phyloP scores from a whole-genome alignment of 2,329 filamentous ascomycete genomes.

The Fusarium miscanthi region DNA sequence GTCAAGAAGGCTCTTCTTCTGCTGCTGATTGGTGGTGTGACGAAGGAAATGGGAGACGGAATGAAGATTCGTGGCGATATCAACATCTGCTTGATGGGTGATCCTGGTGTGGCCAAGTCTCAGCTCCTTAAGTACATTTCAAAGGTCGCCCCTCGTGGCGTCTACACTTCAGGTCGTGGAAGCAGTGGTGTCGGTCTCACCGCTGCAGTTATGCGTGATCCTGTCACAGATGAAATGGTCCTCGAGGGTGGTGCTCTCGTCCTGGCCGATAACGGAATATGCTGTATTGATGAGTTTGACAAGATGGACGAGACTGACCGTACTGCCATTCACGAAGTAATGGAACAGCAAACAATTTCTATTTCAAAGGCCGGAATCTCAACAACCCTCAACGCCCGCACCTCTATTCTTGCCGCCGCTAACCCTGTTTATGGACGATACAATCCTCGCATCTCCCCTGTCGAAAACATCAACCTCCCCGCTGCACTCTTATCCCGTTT shows the following conservation, averaged over 20 bases:
- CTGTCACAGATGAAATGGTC: slow-evolving; percentile 86
- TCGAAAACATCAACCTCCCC: slow-evolving; percentile 99
- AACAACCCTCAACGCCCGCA: slow-evolving; percentile 90
- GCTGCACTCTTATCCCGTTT: slow-evolving; percentile 96
- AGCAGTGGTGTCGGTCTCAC: slow-evolving; percentile 86
- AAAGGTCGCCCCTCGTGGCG: slow-evolving; percentile 93
- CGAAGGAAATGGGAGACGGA: slow-evolving; percentile 95
- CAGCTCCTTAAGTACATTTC: slow-evolving; percentile 98
- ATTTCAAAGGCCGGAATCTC: slow-evolving; percentile 80
- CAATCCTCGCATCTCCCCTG: slow-evolving; percentile 95
- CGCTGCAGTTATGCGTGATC: slow-evolving; percentile 85
- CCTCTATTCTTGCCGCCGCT: slow-evolving; percentile 93
- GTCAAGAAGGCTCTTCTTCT: slow-evolving; percentile 98
- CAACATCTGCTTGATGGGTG: slow-evolving; percentile 99
- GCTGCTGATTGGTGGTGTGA: slow-evolving; percentile 94
- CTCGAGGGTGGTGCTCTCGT: slow-evolving; percentile 84
- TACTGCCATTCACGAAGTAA: slow-evolving; percentile 87
- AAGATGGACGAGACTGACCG: slow-evolving; percentile 89
- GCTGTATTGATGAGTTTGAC: slow-evolving; percentile 89
- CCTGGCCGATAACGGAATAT: slow-evolving; percentile 84
- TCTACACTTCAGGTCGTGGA: slow-evolving; percentile 84
- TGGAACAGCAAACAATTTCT: slow-evolving; percentile 89
- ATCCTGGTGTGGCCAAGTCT: slow-evolving; percentile 99
- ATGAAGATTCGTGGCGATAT: slow-evolving; percentile 99
- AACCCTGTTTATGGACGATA: slow-evolving; percentile 98